Conservation (phyloP, 345 rosid genomes). For the Brassica cretica region DNA sequence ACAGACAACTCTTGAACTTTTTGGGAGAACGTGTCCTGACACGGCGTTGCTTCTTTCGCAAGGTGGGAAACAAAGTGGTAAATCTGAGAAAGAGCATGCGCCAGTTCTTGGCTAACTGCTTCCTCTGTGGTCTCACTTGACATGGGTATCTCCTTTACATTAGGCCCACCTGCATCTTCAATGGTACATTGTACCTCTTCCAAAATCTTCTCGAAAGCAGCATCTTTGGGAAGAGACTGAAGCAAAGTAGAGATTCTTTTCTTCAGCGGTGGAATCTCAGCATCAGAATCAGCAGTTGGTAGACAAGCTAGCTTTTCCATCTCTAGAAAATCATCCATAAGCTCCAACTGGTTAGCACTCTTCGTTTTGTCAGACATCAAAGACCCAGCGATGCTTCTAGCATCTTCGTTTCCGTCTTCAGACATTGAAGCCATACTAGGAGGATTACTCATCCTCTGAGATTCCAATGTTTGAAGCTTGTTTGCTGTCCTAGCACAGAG, state of each 20-base stretch:
- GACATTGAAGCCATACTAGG: constrained; percentile 85
- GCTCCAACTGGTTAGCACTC: constrained; percentile 58
- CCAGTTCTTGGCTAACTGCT: constrained; percentile 50
- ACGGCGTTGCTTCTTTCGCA: constrained; percentile 62
- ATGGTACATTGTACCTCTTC: constrained; percentile 55
- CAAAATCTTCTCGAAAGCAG: constrained; percentile 54
- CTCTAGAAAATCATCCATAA: constrained; percentile 97
- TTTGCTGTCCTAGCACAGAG: constrained; percentile 78
- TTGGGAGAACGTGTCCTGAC: constrained; percentile 46
- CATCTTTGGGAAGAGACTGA: constrained; percentile 58
- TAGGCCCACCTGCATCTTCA: constrained; percentile 47
- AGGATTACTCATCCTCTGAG: constrained; percentile 59
- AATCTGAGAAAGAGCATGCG: constrained; percentile 64
- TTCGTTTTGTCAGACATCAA: constrained; percentile 65
- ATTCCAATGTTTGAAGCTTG: constrained; percentile 77
- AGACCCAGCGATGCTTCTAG: constrained; percentile 73
- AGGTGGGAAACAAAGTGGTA: constrained; percentile 67
- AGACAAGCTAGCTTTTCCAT: constrained; percentile 93
- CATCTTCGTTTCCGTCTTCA: constrained; percentile 91
- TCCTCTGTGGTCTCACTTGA: constrained; percentile 42
- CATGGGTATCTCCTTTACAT: constrained; percentile 39
- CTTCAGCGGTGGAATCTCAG: constrained; percentile 46
- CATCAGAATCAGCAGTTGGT: constrained; percentile 50
- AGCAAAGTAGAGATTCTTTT: constrained; percentile 55
- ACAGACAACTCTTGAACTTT: constrained; percentile 64